These are phyloP conservation scores for Pichia sp. DNA, from an alignment of 1,139 yeast species.

Conservation along the genomic window DNA sequence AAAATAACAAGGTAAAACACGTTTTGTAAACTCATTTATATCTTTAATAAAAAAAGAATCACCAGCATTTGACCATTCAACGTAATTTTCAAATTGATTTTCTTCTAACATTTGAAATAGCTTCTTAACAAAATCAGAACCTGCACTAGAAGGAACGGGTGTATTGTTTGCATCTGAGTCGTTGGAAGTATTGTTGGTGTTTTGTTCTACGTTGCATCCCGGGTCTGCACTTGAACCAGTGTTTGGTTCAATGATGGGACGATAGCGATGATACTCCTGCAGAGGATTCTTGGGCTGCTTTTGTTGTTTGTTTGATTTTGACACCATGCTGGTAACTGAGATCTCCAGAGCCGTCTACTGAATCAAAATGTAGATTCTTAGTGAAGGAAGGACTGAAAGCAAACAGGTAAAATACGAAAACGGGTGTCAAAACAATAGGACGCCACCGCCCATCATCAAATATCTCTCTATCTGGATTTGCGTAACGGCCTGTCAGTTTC, in stretches of 20 bases:
- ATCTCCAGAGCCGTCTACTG: too few relatives aligned
- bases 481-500: too few relatives aligned
- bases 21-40: slow-evolving; percentile 82
- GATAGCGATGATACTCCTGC: neutral
- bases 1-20: slow-evolving; percentile 81
- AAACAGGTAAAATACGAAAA: too few relatives aligned
- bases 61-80: slow-evolving; percentile 77
- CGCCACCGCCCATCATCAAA: too few relatives aligned
- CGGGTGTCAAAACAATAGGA: too few relatives aligned
- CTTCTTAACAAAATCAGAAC: slow-evolving; percentile 69
- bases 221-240: neutral
- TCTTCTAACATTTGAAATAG: slow-evolving; percentile 80
- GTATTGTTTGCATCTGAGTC: too few relatives aligned
- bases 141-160: neutral
- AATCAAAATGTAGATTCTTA: too few relatives aligned
- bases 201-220: neutral
- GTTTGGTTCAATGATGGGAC: neutral
- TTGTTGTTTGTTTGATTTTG: neutral
- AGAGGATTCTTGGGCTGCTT: neutral
- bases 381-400: neutral
- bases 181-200: neutral
- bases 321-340: neutral
- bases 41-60: slow-evolving; percentile 85
- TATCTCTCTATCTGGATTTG: too few relatives aligned
- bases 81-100: slow-evolving; percentile 62